phyloP scores from a whole-genome alignment of 2,329 filamentous ascomycete species.

The Bipolaris sorokiniana region DNA sequence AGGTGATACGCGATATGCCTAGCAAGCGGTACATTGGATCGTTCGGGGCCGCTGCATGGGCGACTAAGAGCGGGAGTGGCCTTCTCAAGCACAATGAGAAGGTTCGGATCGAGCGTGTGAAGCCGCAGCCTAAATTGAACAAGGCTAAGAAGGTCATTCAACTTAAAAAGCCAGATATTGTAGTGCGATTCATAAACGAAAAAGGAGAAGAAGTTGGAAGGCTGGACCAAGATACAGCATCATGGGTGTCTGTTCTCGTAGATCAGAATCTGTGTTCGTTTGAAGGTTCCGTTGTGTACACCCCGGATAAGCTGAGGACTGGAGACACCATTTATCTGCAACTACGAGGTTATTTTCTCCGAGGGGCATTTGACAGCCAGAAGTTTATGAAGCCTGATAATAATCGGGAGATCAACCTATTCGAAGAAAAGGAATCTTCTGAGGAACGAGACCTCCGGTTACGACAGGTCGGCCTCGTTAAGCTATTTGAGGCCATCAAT shows the following conservation, averaged over 20 bases:
- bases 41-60: conserved; percentile 91
- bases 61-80: conserved; percentile 78
- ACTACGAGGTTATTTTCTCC: conserved; percentile 76
- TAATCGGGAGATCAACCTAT: conserved; percentile 75
- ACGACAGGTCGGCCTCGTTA: conserved; percentile 85
- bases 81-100: conserved; percentile 80
- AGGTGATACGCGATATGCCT: conserved; percentile 55
- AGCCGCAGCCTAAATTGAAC: conserved; percentile 64
- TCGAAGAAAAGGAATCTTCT: conserved; percentile 81
- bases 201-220: conserved; percentile 84
- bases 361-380: conserved; percentile 71
- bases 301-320: conserved; percentile 80
- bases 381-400: conserved; percentile 67
- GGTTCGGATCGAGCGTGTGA: conserved; percentile 87
- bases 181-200: conserved; percentile 87
- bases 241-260: conserved; percentile 90
- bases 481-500: conserved; percentile 86
- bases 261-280: conserved; percentile 90
- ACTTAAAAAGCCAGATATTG: conserved; percentile 76
- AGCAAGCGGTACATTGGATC: conserved; percentile 80
- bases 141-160: conserved; percentile 54
- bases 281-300: conserved; percentile 86
- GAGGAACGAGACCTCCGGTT: conserved; percentile 85
- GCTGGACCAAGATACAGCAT: conserved; percentile 82
- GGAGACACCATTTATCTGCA: conserved; percentile 97